phyloP scores from a whole-genome alignment of 805 yeast species.

The Kuraishia piskuri region DNA sequence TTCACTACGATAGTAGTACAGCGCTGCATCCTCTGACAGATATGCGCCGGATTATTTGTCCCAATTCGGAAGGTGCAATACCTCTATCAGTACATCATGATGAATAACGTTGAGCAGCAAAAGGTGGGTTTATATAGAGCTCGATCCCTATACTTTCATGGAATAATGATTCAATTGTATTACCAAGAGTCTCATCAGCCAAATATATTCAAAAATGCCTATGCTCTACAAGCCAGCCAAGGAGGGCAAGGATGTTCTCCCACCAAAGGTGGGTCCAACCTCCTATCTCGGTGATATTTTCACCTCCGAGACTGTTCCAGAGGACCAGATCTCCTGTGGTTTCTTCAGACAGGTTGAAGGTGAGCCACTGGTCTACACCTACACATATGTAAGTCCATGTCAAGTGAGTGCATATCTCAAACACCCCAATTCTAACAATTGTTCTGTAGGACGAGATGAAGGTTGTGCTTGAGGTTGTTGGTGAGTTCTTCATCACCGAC shows the following conservation, averaged over 20 bases:
- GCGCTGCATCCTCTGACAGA: neutral
- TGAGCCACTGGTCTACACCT: conserved; percentile 53
- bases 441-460: conserved; percentile 43
- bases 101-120: neutral
- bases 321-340: conserved; percentile 51
- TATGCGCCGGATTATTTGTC: neutral
- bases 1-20: neutral
- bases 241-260: conserved; percentile 45
- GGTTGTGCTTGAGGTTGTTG: conserved; percentile 55
- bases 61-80: neutral
- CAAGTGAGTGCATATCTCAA: neutral
- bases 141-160: neutral
- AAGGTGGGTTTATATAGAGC: neutral
- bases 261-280: conserved; percentile 51
- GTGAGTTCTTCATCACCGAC: conserved; percentile 51
- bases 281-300: conserved; percentile 59
- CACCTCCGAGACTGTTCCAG: conserved; percentile 47
- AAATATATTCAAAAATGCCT: conserved; percentile 34
- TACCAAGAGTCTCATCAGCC: too few species aligned
- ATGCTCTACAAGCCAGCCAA: conserved; percentile 43
- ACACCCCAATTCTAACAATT: neutral
- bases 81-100: neutral
- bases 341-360: conserved; percentile 61
- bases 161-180: too few species aligned
- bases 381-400: conserved; percentile 31